These are phyloP conservation scores for Buxus sempervirens DNA, from an alignment of 164 flowering plant species.

Conservation along the genomic window DNA sequence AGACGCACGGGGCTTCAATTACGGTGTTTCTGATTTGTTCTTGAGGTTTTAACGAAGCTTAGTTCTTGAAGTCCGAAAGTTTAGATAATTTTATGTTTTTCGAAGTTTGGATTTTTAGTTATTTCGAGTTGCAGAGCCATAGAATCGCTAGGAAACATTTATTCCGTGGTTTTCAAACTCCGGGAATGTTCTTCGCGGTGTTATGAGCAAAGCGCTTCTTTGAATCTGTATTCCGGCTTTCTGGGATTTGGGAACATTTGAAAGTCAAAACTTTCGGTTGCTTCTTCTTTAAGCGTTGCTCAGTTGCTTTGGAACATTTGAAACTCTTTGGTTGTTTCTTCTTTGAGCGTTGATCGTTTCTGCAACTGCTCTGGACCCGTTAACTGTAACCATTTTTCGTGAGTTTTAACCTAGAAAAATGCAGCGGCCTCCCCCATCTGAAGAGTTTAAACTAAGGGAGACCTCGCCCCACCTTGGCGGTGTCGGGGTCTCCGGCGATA, in stretches of 20 bases:
- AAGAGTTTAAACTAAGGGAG: constrained; percentile 73
- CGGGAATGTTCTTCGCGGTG: neutral
- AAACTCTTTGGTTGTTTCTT: constrained; percentile 1
- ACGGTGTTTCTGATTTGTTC: neutral
- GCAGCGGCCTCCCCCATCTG: constrained; percentile 51
- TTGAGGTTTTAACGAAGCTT: no score
- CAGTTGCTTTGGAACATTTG: neutral
- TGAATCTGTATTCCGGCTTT: constrained; percentile 2
- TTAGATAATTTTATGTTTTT: neutral
- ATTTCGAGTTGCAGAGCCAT: neutral
- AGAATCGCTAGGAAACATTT: neutral
- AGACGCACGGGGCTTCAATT: constrained; percentile 1
- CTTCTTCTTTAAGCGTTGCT: neutral
- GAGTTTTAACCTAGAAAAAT: constrained; percentile 20
- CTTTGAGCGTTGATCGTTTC: constrained; percentile 5
- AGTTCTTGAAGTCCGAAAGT: neutral
- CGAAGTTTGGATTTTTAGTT: neutral
- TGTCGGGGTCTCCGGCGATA: constrained; percentile 49
- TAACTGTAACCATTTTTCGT: neutral
- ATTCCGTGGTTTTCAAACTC: neutral
- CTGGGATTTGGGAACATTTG: neutral
- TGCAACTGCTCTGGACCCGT: neutral
- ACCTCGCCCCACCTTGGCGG: constrained; percentile 86
- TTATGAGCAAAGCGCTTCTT: neutral
- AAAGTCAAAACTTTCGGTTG: neutral